These are phyloP conservation scores for Podaxis sp. DNA, from an alignment of 768 basidiomycete species.

Conservation along the genomic window DNA sequence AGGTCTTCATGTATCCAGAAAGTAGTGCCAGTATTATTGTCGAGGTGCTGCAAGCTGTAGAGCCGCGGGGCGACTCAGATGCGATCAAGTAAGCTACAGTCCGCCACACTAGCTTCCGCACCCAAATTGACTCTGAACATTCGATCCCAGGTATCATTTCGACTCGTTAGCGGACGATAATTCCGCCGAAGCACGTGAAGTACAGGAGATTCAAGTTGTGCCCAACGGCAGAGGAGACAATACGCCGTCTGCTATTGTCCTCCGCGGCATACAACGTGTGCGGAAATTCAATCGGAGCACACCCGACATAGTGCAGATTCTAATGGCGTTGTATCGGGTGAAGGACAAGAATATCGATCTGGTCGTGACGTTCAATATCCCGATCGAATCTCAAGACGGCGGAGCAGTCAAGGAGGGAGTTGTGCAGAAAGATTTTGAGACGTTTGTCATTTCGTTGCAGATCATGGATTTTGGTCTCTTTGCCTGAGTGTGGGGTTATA, in stretches of 20 bases:
- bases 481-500: conserved; percentile 33
- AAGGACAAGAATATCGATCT: conserved; percentile 72
- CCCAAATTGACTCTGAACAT: conserved; percentile 8
- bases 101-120: neutral
- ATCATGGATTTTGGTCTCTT: conserved; percentile 76
- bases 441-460: conserved; percentile 55
- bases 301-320: conserved; percentile 71
- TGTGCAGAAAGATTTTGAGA: conserved; percentile 49
- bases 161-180: conserved; percentile 91
- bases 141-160: conserved; percentile 77
- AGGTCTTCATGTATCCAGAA: conserved; percentile 78
- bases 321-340: conserved; percentile 81
- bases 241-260: conserved; percentile 59
- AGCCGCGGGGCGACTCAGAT: conserved; percentile 49
- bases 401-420: conserved; percentile 41
- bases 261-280: conserved; percentile 71
- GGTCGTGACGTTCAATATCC: conserved; percentile 83
- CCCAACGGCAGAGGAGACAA: conserved; percentile 42
- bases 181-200: conserved; percentile 51
- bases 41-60: conserved; percentile 80
- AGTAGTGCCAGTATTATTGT: conserved; percentile 76
- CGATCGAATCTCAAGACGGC: conserved; percentile 47
- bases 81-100: conserved; percentile 62
- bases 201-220: conserved; percentile 42
- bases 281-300: conserved; percentile 69